A percentile compares a stretch with the other conserved stretches of the same genome.
Conservation (phyloP, 1,284 basidiomycete genomes). For the Malassezia cuniculi region DNA sequence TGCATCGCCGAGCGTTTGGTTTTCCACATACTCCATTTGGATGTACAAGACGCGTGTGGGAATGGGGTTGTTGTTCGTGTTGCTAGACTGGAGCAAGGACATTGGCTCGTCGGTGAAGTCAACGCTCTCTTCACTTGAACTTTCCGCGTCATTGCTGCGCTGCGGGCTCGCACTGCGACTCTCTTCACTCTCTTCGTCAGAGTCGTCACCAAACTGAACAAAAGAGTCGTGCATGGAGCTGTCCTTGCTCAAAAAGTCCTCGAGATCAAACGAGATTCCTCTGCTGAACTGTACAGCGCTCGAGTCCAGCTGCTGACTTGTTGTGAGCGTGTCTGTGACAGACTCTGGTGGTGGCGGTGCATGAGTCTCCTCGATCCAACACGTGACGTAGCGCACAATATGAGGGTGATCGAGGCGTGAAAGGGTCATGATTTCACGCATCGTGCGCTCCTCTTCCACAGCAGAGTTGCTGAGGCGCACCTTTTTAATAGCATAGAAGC, state of each 20-base stretch:
- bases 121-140: slow-evolving; percentile 9
- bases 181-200: slow-evolving; percentile 9
- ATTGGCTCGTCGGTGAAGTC: slow-evolving; percentile 4
- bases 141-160: slow-evolving; percentile 18
- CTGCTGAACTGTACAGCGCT: not conserved
- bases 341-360: slow-evolving; percentile 9
- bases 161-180: slow-evolving; percentile 9
- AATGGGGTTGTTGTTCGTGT: not conserved
- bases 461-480: slow-evolving; percentile 61
- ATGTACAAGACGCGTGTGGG: slow-evolving; percentile 60
- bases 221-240: not conserved
- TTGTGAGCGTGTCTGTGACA: slow-evolving; percentile 6
- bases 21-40: slow-evolving; percentile 57
- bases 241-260: slow-evolving; percentile 25
- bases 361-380: slow-evolving; percentile 39
- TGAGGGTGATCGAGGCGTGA: slow-evolving; percentile 74
- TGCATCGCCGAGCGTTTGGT: slow-evolving; percentile 37
- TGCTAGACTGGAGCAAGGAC: not conserved
- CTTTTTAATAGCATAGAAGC: slow-evolving; percentile 63
- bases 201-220: slow-evolving; percentile 10
- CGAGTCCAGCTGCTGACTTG: slow-evolving; percentile 13
- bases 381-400: slow-evolving; percentile 64
- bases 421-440: slow-evolving; percentile 78
- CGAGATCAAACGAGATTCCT: slow-evolving; percentile 14
- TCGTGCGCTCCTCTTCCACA: slow-evolving; percentile 72